These are phyloP conservation scores for Chlorella variabilis DNA, from an alignment of 163 green algal species.

Conservation along the genomic window DNA sequence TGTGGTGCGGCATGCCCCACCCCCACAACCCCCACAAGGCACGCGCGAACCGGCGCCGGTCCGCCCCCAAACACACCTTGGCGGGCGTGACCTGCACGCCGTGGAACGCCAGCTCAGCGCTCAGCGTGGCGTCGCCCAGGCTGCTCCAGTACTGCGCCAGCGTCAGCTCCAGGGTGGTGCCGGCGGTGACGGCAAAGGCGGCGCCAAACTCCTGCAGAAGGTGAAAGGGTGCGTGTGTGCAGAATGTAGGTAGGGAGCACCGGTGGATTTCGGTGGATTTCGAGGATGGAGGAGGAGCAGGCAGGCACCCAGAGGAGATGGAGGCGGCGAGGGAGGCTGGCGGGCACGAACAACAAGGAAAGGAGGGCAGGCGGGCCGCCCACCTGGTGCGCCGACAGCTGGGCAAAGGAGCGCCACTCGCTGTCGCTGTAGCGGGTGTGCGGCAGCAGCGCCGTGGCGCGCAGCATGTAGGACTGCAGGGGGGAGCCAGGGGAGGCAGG, in stretches of 20 bases:
- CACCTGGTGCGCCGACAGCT: constrained; percentile 28
- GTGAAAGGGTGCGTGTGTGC: too few relatives aligned
- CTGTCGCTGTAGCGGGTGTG: constrained; percentile 61
- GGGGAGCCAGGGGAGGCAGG: constrained; percentile 6
- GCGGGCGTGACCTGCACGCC: constrained; percentile 55
- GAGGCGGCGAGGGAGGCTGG: not conserved
- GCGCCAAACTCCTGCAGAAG: constrained; percentile 4
- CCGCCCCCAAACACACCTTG: not conserved
- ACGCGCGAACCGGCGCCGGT: too few relatives aligned
- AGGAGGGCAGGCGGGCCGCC: not conserved
- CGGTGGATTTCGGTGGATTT: too few relatives aligned
- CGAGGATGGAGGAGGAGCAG: too few relatives aligned
- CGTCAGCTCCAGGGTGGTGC: constrained; percentile 83
- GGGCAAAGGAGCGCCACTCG: constrained; percentile 41
- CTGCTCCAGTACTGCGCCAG: constrained; percentile 87
- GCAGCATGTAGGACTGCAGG: constrained; percentile 65
- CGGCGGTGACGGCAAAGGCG: constrained; percentile 52
- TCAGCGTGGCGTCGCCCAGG: constrained; percentile 51
- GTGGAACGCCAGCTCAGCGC: constrained; percentile 79
- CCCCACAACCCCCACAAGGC: too few relatives aligned
- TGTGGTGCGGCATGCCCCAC: too few relatives aligned
- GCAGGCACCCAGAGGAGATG: too few relatives aligned
- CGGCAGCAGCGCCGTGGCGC: constrained; percentile 74
- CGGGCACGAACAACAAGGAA: not conserved
- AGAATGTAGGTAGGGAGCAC: too few relatives aligned